Evolutionary conservation across 1,139 yeast genomes (phyloP), one percentile per base, ranked within the genome.

Genomic region (Saccharomyces hybrid): DNA sequence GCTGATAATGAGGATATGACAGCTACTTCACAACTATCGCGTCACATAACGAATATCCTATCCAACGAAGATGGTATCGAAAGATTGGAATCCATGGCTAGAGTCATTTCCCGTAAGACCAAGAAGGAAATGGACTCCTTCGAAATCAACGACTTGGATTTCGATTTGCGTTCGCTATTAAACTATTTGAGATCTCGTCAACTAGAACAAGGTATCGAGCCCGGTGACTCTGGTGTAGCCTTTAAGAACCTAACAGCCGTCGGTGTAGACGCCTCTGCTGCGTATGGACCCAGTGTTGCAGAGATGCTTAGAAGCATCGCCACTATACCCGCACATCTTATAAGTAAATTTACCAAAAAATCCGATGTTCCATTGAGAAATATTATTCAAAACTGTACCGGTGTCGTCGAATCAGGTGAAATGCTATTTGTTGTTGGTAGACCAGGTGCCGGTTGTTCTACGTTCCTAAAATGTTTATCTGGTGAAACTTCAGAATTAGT

Each of bases 371-470:
- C 60, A 62, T 67, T 57, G 71, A 74, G 81, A 66, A 71, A 75
- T 54, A 78, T 82, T 52, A 74, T 82, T 56, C 72, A 73, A 54
- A 72, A 73, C 55, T 63, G 76, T 58, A 71, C 75, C 56, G 83
- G 82, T 54, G 70, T 74, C 48, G 77, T 80, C n/a, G 74, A 74
- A 58, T 76, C 81, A n/a, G 86, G 86, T 56, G 86, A 82, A 64
- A 78, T 81, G 81, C 73, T 80, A 50, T 72, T 81, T 59, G 85
- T 82, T 3, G 74, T 83, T 50, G 88, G 87, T 52, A 76, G 84
- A 60, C 87, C 87, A 7, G 88, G 87, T 57, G 80, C 87, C 19
- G 87, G 87, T 54, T 82, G 87, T 65, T 75, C 86, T 4, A 77
- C 86, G 12, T 73, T 82, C 42, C 71, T 83, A 62, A 79, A 80